Evolutionary conservation across 1,139 yeast genomes (phyloP), one percentile per base, ranked within the genome.

Genomic region (Wickerhamomyces sp.): DNA sequence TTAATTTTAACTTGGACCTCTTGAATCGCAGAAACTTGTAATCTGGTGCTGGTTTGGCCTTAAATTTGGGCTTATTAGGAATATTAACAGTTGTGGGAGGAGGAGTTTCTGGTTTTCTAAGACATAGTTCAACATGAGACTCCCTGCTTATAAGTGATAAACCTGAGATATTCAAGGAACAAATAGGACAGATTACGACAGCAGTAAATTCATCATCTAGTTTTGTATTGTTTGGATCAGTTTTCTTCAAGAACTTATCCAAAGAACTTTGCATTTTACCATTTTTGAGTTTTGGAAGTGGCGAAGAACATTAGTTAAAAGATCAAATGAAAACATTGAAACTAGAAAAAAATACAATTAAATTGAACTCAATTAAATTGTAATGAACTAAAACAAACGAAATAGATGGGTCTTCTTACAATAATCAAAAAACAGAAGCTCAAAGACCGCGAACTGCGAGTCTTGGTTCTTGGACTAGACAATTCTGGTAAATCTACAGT

Each of bases 401-500:
- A 4, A 21, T 35, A 9, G n/a, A 89, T 90, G 97, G 97, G 97
- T 1, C 73, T 90, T 5, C 62, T 90, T 20, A 76, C 90, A 1
- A 84, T 88, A 33, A 83, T 92, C 41, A 74, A 81, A 54, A 89
- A 88, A 56, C 96, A 88, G 55, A 83, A 87, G 62, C 64, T 77
- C 36, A 87, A 87, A 58, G 96, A 87, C 51, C 70, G 71, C 42
- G 95, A 89, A 61, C 64, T 86, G 34, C 68, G 97, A 22, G 74
- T 89, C 21, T 66, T 90, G 27, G 70, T 86, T 46, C 70, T 90
- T 58, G 98, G 98, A 15, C 73, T 92, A 30, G 97, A 92, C 61
- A 89, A 89, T 67, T 96, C 97, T 0, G 98, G 98, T 3, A 92
- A 92, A 60, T 89, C 98, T 15, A 84, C 95, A 0, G 75, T 84